Conservation (phyloP, 2,329 filamentous ascomycete species). For the Magnaporthiopsis poae region DNA sequence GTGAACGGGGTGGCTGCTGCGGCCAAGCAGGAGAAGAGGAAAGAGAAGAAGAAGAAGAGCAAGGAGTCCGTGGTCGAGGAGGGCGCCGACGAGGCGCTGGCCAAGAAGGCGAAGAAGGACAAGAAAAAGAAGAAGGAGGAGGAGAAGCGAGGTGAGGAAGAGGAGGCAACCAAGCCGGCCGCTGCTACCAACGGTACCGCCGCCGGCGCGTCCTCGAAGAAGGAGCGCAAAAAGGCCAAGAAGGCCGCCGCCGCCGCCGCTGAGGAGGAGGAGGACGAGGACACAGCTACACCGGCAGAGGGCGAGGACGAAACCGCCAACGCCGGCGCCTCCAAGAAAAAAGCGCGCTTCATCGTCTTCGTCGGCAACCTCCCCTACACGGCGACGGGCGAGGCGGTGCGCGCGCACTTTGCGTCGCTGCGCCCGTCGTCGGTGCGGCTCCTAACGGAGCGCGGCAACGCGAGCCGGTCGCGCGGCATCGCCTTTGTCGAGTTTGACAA, state of each 20-base stretch:
- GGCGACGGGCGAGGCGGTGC: slow-evolving; percentile 60
- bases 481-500: slow-evolving; percentile 83
- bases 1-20: not conserved
- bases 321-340: not conserved
- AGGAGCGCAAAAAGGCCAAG: slow-evolving; percentile 1
- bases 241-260: not conserved
- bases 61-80: slow-evolving; percentile 1
- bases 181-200: not conserved
- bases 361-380: slow-evolving; percentile 79
- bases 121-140: slow-evolving; percentile 1
- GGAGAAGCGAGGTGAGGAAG: not conserved
- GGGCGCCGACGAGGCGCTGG: not conserved
- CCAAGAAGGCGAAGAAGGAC: not conserved
- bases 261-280: not conserved
- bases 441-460: slow-evolving; percentile 42
- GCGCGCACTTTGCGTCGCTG: slow-evolving; percentile 68
- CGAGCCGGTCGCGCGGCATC: slow-evolving; percentile 60
- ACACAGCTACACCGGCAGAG: not conserved
- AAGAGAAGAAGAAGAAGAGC: not conserved
- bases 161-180: not conserved
- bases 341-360: slow-evolving; percentile 47
- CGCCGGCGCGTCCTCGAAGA: not conserved
- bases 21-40: not conserved
- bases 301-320: not conserved
- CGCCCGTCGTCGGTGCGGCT: slow-evolving; percentile 62